Conservation (phyloP, 768 basidiomycete genomes). For the Lentinula lateritia region DNA sequence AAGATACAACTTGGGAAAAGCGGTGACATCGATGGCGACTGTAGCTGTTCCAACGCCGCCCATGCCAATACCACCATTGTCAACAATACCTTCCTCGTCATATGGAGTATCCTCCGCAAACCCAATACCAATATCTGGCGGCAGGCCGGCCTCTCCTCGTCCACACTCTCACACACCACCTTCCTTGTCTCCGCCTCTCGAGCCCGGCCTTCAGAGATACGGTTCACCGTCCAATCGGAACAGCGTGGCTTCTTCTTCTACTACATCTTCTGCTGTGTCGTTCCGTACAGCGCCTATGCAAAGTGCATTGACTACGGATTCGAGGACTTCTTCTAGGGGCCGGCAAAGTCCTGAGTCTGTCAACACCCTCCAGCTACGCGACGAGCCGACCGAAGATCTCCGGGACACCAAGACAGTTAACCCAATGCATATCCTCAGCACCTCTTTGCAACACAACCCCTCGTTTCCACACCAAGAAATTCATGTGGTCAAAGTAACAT, state of each 20-base stretch:
- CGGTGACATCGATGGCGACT: conserved; percentile 1
- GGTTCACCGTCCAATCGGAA: conserved; percentile 16
- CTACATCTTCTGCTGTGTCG: conserved; percentile 26
- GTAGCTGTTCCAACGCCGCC: neutral
- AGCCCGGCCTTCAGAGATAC: conserved; percentile 14
- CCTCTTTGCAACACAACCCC: conserved; percentile 14
- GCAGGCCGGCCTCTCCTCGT: neutral
- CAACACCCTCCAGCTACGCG: conserved; percentile 20
- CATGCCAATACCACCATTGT: neutral
- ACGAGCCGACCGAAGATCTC: conserved; percentile 12
- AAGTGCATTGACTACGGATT: conserved; percentile 13
- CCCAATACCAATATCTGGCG: neutral
- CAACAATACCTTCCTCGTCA: neutral
- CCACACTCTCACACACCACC: neutral
- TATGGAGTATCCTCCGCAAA: neutral
- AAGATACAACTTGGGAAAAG: neutral
- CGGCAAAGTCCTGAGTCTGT: conserved; percentile 30
- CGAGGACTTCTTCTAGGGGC: conserved; percentile 17
- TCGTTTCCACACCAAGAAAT: conserved; percentile 34
- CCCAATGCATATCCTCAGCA: conserved; percentile 24
- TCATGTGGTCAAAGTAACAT: conserved; percentile 50
- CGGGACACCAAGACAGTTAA: conserved; percentile 17
- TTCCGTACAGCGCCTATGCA: conserved; percentile 26
- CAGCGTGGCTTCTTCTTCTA: conserved; percentile 25
- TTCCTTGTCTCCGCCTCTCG: conserved; percentile 20